Conservation (phyloP, 2,329 filamentous ascomycete genomes). For the Arthrinium phaeospermum region DNA sequence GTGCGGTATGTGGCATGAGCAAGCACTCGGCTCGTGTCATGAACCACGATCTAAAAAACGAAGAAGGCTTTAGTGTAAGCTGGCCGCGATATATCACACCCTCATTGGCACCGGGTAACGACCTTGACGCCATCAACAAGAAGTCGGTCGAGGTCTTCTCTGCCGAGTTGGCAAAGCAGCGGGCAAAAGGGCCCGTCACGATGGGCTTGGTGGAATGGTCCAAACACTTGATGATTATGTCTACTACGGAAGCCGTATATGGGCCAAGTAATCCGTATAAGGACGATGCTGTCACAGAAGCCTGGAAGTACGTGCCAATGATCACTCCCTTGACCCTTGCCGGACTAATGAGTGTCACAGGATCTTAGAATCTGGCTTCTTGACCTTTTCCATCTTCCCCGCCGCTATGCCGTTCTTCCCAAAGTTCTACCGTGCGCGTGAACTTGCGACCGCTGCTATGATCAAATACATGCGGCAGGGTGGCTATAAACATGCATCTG, state of each 20-base stretch:
- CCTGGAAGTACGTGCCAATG: not conserved
- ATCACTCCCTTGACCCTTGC: not conserved
- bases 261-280: not conserved
- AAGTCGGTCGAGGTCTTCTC: not conserved
- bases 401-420: not conserved
- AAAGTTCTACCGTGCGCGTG: not conserved
- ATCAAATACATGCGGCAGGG: not conserved
- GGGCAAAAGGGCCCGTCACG: not conserved
- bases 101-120: not conserved
- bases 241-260: not conserved
- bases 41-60: not conserved
- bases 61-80: not conserved
- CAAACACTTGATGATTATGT: not conserved
- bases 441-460: not conserved
- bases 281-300: not conserved
- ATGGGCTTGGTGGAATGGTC: not conserved
- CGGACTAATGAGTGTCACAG: not conserved
- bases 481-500: not conserved
- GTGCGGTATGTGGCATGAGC: not conserved
- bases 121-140: not conserved
- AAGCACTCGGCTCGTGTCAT: not conserved
- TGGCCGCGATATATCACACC: not conserved
- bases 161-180: not conserved
- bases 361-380: not conserved
- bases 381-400: not conserved